A percentile compares a stretch with the other conserved stretches of the same genome.
These are phyloP conservation scores for Colletotrichum tamarilloi DNA, from an alignment of 2,329 filamentous ascomycete genomes.

Conservation along the genomic window DNA sequence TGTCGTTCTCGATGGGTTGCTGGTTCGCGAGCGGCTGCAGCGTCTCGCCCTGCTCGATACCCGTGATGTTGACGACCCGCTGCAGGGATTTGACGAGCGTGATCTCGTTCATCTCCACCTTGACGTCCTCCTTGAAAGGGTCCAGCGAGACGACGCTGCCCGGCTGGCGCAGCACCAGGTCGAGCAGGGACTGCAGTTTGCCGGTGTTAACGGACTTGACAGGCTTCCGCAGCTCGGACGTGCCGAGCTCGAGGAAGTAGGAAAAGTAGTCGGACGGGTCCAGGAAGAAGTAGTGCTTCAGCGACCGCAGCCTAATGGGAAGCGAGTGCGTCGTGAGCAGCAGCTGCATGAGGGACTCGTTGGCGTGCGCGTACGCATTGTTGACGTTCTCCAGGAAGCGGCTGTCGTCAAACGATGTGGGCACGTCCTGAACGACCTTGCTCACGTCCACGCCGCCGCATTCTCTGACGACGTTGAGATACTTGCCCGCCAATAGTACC, in stretches of 20 bases:
- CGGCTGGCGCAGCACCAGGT: constrained; percentile 94
- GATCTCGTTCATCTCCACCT: constrained; percentile 96
- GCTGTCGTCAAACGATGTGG: constrained; percentile 89
- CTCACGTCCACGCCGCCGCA: constrained; percentile 96
- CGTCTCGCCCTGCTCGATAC: constrained; percentile 89
- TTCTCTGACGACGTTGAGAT: constrained; percentile 96
- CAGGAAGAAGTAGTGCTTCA: constrained; percentile 99
- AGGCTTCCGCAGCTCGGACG: constrained; percentile 90
- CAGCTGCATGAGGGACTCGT: constrained; percentile 90
- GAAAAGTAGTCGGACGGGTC: constrained; percentile 98
- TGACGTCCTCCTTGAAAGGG: constrained; percentile 98
- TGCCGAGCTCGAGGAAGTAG: constrained; percentile 93
- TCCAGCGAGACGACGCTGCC: constrained; percentile 94
- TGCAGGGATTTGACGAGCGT: constrained; percentile 94
- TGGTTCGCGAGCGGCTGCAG: constrained; percentile 78
- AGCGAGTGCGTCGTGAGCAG: constrained; percentile 93
- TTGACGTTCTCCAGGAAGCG: constrained; percentile 97
- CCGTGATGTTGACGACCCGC: constrained; percentile 95
- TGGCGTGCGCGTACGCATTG: constrained; percentile 92
- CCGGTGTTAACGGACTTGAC: constrained; percentile 89
- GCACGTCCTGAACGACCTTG: constrained; percentile 88
- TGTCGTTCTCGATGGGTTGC: constrained; percentile 80
- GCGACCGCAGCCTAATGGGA: constrained; percentile 84
- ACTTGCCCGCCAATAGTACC: constrained; percentile 94
- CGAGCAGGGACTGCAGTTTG: constrained; percentile 95